A percentile compares a stretch with the other conserved stretches of the same genome.
These are phyloP conservation scores for Fraxinus americana DNA, from an alignment of 257 asterid genomes.

Conservation along the genomic window DNA sequence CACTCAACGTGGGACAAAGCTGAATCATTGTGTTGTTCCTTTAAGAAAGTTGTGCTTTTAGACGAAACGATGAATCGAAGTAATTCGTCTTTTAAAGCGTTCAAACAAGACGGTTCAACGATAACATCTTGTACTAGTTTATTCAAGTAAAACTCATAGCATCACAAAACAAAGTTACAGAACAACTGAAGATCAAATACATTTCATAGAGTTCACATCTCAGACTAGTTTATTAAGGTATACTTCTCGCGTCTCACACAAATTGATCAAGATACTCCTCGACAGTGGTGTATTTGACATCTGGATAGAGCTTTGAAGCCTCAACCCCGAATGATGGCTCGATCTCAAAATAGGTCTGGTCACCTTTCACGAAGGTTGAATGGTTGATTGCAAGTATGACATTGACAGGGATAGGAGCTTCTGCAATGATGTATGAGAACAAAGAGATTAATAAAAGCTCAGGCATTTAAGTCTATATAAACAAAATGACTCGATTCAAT, in stretches of 20 bases:
- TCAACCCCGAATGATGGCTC: conserved; percentile 64
- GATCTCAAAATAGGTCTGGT: conserved; percentile 55
- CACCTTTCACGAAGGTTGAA: conserved; percentile 60
- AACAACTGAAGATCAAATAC: not conserved
- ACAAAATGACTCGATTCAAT: too few relatives aligned
- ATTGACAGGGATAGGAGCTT: conserved; percentile 54
- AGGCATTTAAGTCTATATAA: not conserved
- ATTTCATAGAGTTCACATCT: not conserved
- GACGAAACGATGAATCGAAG: too few relatives aligned
- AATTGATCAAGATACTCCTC: conserved; percentile 50
- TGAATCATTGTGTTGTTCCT: not conserved
- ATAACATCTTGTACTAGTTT: not conserved
- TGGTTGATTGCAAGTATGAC: conserved; percentile 47
- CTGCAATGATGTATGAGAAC: conserved; percentile 32
- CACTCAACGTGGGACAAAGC: not conserved
- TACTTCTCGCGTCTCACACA: conserved; percentile 28
- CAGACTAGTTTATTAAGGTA: not conserved
- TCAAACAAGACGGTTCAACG: not conserved
- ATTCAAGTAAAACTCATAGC: not conserved
- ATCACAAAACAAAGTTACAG: not conserved
- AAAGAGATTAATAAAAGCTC: not conserved
- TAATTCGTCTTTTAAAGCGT: not conserved
- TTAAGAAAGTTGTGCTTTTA: too few relatives aligned
- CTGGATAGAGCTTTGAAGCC: conserved; percentile 72
- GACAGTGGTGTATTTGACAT: conserved; percentile 63